These are phyloP conservation scores for Mucor irregularis DNA, from an alignment of 371 early-diverging fungal genomes.

Conservation along the genomic window DNA sequence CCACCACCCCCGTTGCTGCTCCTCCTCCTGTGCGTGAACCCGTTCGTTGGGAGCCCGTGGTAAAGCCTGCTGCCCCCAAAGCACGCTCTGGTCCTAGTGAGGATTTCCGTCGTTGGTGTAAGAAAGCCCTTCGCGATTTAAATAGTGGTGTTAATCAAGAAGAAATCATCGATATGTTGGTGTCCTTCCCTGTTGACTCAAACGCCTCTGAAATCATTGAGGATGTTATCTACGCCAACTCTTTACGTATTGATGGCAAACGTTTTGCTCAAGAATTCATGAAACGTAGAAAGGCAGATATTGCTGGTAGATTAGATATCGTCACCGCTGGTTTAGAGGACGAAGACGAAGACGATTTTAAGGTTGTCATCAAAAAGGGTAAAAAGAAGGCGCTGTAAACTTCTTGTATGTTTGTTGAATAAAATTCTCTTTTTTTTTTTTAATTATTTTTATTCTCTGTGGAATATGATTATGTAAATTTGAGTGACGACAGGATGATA, in stretches of 20 bases:
- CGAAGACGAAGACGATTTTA: slow-evolving; percentile 25
- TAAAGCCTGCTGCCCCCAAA: slow-evolving; percentile 16
- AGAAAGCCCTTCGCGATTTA: slow-evolving; percentile 64
- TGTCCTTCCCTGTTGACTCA: slow-evolving; percentile 76
- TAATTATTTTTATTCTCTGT: not conserved
- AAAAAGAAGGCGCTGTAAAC: slow-evolving; percentile 20
- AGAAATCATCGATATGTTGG: slow-evolving; percentile 77
- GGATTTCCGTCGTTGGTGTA: slow-evolving; percentile 79
- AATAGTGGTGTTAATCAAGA: slow-evolving; percentile 68
- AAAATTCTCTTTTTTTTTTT: not conserved
- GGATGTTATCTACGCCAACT: slow-evolving; percentile 78
- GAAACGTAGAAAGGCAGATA: slow-evolving; percentile 75
- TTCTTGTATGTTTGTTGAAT: not conserved
- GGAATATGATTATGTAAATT: too few relatives aligned
- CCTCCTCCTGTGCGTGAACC: slow-evolving; percentile 16
- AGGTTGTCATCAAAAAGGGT: slow-evolving; percentile 27
- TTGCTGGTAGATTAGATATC: slow-evolving; percentile 52
- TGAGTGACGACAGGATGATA: too few relatives aligned
- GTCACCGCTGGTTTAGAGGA: slow-evolving; percentile 23
- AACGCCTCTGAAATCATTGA: slow-evolving; percentile 77
- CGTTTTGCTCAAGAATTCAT: slow-evolving; percentile 83
- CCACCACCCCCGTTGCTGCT: slow-evolving; percentile 16
- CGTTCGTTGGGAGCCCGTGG: slow-evolving; percentile 35
- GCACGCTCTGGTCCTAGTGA: slow-evolving; percentile 58
- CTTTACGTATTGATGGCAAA: slow-evolving; percentile 72